Conservation (phyloP, 768 basidiomycete species). For the Tricholoma saponaceum region DNA sequence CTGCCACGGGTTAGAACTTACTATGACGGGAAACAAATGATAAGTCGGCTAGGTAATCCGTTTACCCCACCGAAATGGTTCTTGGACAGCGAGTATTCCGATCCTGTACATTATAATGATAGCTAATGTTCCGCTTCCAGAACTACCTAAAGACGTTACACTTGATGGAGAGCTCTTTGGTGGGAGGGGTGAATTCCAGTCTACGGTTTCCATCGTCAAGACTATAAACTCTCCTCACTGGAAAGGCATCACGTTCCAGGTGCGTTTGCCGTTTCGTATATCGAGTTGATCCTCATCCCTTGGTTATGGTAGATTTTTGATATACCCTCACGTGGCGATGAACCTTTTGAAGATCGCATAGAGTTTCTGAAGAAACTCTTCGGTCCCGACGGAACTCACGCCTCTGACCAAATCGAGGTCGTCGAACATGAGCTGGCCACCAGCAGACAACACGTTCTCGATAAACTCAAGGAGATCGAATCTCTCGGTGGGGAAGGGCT, state of each 20-base stretch:
- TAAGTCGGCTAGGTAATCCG: constrained; percentile 54
- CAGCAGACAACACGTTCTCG: constrained; percentile 46
- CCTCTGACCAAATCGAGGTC: constrained; percentile 37
- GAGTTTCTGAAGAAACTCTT: constrained; percentile 40
- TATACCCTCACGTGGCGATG: constrained; percentile 42
- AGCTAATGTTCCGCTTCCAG: constrained; percentile 21
- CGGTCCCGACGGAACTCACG: constrained; percentile 41
- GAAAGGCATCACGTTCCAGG: constrained; percentile 52
- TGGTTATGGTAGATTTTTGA: constrained; percentile 44
- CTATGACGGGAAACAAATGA: constrained; percentile 49
- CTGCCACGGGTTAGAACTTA: constrained; percentile 34
- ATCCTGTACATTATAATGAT: background rate
- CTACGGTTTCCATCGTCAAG: constrained; percentile 57
- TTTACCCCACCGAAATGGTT: constrained; percentile 58
- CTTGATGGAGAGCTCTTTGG: constrained; percentile 60
- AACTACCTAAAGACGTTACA: constrained; percentile 49
- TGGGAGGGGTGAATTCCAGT: constrained; percentile 53
- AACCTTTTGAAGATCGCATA: constrained; percentile 50
- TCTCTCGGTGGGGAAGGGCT: constrained; percentile 53
- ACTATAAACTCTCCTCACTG: constrained; percentile 54
- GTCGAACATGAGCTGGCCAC: constrained; percentile 45
- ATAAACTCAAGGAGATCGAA: constrained; percentile 52
- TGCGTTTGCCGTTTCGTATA: no score
- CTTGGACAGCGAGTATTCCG: constrained; percentile 40
- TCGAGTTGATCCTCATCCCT: background rate